These are phyloP conservation scores for Lasiodiplodia sp. DNA, from an alignment of 2,329 filamentous ascomycete genomes.

Conservation along the genomic window DNA sequence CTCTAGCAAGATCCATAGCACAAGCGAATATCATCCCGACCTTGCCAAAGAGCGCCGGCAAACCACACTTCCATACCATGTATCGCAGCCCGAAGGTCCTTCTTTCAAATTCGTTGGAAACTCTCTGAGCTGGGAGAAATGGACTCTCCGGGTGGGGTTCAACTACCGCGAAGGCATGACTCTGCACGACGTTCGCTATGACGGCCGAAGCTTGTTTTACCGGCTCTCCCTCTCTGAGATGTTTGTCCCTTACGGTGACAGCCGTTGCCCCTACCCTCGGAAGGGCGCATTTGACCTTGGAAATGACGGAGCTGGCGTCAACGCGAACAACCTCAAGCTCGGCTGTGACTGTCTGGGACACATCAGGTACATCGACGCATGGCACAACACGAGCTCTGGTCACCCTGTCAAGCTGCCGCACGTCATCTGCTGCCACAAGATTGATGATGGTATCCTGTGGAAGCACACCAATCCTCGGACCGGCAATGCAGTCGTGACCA, in stretches of 20 bases:
- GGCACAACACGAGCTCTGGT: constrained; percentile 45
- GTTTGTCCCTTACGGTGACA: constrained; percentile 56
- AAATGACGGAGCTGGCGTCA: constrained; percentile 52
- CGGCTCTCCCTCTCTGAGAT: constrained; percentile 53
- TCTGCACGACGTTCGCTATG: constrained; percentile 52
- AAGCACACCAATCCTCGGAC: constrained; percentile 52
- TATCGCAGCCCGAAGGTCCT: constrained; percentile 39
- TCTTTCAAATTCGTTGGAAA: constrained; percentile 37
- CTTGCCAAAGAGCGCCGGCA: constrained; percentile 31
- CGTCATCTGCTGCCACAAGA: constrained; percentile 53
- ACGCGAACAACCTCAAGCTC: constrained; percentile 52
- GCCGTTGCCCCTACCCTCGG: constrained; percentile 49
- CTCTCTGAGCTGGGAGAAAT: constrained; percentile 52
- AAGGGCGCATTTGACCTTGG: constrained; percentile 57
- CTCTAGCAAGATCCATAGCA: constrained; percentile 50
- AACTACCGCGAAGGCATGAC: constrained; percentile 56
- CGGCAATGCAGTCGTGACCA: constrained; percentile 43
- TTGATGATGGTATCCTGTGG: constrained; percentile 50
- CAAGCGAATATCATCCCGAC: constrained; percentile 39
- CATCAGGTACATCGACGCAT: constrained; percentile 55
- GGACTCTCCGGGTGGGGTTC: constrained; percentile 53
- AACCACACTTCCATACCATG: constrained; percentile 32
- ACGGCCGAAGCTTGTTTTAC: constrained; percentile 51
- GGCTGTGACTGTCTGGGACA: constrained; percentile 55
- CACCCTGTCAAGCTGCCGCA: constrained; percentile 50